phyloP scores from a whole-genome alignment of 2,329 filamentous ascomycete genomes.

The Zymoseptoria passerinii region DNA sequence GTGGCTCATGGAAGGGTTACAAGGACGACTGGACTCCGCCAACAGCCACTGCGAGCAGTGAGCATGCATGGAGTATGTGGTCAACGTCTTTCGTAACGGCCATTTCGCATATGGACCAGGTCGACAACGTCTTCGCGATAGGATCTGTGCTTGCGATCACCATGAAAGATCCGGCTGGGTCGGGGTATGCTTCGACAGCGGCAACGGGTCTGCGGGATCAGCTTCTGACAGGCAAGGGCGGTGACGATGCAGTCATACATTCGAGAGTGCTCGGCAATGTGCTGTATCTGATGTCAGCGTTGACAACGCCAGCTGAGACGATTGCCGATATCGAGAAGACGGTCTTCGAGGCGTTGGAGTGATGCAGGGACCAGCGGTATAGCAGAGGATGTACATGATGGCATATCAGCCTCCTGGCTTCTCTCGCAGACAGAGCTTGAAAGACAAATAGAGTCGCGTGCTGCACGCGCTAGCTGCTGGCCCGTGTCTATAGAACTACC shows the following conservation, averaged over 20 bases:
- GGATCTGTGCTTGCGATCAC: slow-evolving; percentile 66
- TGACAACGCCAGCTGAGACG: slow-evolving; percentile 40
- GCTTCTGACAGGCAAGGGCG: slow-evolving; percentile 33
- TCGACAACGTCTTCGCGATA: slow-evolving; percentile 62
- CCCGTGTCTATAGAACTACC: no score
- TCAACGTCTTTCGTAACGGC: slow-evolving; percentile 49
- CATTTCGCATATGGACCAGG: slow-evolving; percentile 48
- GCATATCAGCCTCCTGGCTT: not conserved
- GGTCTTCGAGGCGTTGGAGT: slow-evolving; percentile 29
- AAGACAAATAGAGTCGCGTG: not conserved
- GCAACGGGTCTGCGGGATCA: slow-evolving; percentile 45
- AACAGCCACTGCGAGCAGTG: slow-evolving; percentile 1
- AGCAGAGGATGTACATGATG: no score
- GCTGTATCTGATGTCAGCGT: slow-evolving; percentile 53
- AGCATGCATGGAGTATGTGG: slow-evolving; percentile 61
- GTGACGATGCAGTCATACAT: slow-evolving; percentile 42
- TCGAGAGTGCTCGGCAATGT: slow-evolving; percentile 54
- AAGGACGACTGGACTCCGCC: slow-evolving; percentile 42
- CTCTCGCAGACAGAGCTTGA: not conserved
- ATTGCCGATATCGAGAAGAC: slow-evolving; percentile 34
- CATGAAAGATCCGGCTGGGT: slow-evolving; percentile 41
- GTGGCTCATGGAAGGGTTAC: slow-evolving; percentile 50
- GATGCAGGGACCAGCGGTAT: not conserved
- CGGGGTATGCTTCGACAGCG: slow-evolving; percentile 50
- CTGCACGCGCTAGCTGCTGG: not conserved